Evolutionary conservation across 2,329 filamentous ascomycete genomes (phyloP).

Genomic region (Zymoseptoria pseudotritici): DNA sequence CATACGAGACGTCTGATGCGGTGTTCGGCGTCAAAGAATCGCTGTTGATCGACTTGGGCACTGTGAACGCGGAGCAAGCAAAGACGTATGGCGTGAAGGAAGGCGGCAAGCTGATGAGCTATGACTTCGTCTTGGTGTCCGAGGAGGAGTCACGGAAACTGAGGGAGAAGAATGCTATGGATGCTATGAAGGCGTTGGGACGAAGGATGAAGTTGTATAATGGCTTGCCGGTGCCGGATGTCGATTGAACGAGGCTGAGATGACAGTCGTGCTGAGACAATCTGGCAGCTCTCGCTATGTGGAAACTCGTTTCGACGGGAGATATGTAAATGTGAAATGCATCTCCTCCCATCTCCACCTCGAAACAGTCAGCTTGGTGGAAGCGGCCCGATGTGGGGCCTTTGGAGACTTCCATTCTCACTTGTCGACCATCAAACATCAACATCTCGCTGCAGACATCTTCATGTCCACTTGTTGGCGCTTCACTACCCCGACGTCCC

Average conservation of each 20-base stretch:
- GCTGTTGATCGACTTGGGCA: constrained; percentile 58
- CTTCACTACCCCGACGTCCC: background rate
- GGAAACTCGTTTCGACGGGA: too few species aligned
- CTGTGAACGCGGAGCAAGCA: constrained; percentile 48
- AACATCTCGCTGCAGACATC: background rate
- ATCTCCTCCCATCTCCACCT: background rate
- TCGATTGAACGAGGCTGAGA: constrained; percentile 37
- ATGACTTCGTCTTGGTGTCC: constrained; percentile 72
- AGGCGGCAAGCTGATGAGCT: constrained; percentile 47
- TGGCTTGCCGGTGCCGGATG: constrained; percentile 67
- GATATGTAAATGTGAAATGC: background rate
- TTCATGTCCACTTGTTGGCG: background rate
- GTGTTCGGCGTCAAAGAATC: constrained; percentile 84
- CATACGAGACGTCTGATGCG: constrained; percentile 75
- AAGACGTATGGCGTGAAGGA: constrained; percentile 55
- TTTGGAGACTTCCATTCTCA: background rate
- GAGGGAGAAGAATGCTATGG: constrained; percentile 57
- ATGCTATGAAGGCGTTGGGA: constrained; percentile 61
- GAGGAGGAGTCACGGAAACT: constrained; percentile 61
- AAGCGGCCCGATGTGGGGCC: background rate
- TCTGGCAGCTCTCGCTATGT: too few species aligned
- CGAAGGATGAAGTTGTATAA: constrained; percentile 65
- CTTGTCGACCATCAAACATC: background rate
- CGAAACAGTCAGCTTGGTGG: background rate
- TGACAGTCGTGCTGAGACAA: too few species aligned